phyloP scores from a whole-genome alignment of 345 rosid genomes.

The Cochlearia excelsa region DNA sequence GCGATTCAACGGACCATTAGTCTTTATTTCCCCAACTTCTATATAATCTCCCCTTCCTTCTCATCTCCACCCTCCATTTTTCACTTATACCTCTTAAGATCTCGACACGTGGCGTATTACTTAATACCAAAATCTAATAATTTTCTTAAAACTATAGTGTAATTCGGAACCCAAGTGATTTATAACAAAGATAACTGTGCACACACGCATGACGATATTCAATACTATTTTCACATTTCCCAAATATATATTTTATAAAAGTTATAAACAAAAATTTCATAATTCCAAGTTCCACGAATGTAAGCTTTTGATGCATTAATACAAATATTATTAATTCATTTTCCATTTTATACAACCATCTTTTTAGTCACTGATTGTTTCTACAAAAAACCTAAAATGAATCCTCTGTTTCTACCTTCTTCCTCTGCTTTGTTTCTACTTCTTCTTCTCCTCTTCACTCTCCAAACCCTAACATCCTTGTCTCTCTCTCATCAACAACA shows the following conservation, averaged over 20 bases:
- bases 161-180: constrained; percentile 21
- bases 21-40: constrained; percentile 55
- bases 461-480: constrained; percentile 35
- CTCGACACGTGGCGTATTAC: constrained; percentile 12
- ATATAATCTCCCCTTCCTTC: constrained; percentile 34
- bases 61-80: constrained; percentile 32
- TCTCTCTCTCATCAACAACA: constrained; percentile 40
- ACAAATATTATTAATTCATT: constrained; percentile 19
- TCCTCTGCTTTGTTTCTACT: constrained; percentile 35
- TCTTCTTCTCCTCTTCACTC: constrained; percentile 38
- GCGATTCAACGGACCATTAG: constrained; percentile 72
- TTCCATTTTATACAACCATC: constrained; percentile 11
- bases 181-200: constrained; percentile 28
- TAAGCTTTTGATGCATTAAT: constrained; percentile 31
- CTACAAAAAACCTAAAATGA: constrained; percentile 17
- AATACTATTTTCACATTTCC: constrained; percentile 25
- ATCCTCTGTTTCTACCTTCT: constrained; percentile 37
- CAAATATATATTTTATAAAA: not conserved
- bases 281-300: constrained; percentile 36
- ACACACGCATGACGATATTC: constrained; percentile 35
- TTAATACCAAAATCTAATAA: too few species aligned
- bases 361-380: constrained; percentile 17
- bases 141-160: too few species aligned
- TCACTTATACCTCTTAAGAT: not conserved
- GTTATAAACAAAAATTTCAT: not conserved